These are phyloP conservation scores for Xylaria sp. DNA, from an alignment of 2,329 filamentous ascomycete species.

Conservation along the genomic window DNA sequence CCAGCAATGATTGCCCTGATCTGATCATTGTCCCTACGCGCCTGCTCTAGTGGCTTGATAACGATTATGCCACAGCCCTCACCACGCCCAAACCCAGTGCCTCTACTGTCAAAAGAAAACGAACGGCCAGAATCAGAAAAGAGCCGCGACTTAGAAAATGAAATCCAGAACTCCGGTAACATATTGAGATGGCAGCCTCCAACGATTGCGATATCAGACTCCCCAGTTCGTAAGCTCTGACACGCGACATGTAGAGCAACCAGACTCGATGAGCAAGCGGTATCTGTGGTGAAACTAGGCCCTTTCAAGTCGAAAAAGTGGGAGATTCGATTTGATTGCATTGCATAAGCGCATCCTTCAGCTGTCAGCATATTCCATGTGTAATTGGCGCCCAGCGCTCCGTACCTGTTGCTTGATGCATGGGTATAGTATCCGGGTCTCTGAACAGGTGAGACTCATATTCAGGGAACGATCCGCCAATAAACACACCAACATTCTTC, in stretches of 20 bases:
- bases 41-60: constrained; percentile 62
- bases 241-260: constrained; percentile 57
- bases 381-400: not conserved
- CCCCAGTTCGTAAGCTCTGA: constrained; percentile 54
- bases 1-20: constrained; percentile 58
- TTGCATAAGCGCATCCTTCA: constrained; percentile 54
- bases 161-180: constrained; percentile 54
- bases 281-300: constrained; percentile 58
- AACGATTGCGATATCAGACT: constrained; percentile 53
- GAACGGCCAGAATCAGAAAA: constrained; percentile 59
- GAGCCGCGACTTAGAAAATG: constrained; percentile 52
- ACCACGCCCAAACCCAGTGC: constrained; percentile 65
- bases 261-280: constrained; percentile 58
- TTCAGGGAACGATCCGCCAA: constrained; percentile 55
- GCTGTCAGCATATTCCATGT: constrained; percentile 23
- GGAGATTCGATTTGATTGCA: constrained; percentile 60
- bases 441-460: constrained; percentile 53
- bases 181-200: constrained; percentile 55
- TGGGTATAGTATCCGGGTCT: constrained; percentile 54
- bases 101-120: constrained; percentile 56
- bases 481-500: constrained; percentile 55
- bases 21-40: constrained; percentile 60
- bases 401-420: constrained; percentile 58
- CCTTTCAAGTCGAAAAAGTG: constrained; percentile 62
- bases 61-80: constrained; percentile 63